A percentile compares a stretch with the other conserved stretches of the same genome.
phyloP scores from a whole-genome alignment of 129 eudicot species.

The Flaveria ramosissima region DNA sequence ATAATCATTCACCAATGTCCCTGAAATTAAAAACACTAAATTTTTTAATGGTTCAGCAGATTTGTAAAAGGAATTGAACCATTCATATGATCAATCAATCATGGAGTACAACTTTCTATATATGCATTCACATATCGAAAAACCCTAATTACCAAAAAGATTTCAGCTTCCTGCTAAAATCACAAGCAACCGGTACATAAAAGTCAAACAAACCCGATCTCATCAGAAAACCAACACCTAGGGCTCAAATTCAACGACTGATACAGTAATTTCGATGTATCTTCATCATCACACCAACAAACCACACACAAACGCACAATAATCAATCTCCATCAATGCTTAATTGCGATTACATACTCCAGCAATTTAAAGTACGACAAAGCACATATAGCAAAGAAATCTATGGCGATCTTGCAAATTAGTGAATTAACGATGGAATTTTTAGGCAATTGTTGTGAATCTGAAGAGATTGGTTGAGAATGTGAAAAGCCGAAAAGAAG shows the following conservation, averaged over 20 bases:
- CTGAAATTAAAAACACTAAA: constrained; percentile 20
- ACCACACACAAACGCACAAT: constrained; percentile 13
- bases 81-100: constrained; percentile 14
- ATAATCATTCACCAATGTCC: constrained; percentile 5
- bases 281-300: constrained; percentile 3
- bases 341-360: neutral
- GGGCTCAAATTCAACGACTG: constrained; percentile 30
- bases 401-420: neutral
- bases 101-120: constrained; percentile 7
- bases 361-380: constrained; percentile 6
- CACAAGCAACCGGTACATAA: constrained; percentile 17
- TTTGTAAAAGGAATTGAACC: constrained; percentile 1
- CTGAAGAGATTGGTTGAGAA: neutral
- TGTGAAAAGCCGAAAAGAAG: neutral
- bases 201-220: constrained; percentile 31
- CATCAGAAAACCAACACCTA: constrained; percentile 25
- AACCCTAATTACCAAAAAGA: neutral
- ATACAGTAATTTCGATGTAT: neutral
- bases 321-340: neutral
- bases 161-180: constrained; percentile 15
- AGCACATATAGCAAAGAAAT: neutral
- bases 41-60: neutral
- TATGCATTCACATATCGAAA: neutral
- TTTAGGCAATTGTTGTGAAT: constrained; percentile 27
- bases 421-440: constrained; percentile 4